A percentile compares a stretch with the other conserved stretches of the same genome.
phyloP scores from a whole-genome alignment of 176 grass and related monocot species.

The Cenchrus fungigraminus region DNA sequence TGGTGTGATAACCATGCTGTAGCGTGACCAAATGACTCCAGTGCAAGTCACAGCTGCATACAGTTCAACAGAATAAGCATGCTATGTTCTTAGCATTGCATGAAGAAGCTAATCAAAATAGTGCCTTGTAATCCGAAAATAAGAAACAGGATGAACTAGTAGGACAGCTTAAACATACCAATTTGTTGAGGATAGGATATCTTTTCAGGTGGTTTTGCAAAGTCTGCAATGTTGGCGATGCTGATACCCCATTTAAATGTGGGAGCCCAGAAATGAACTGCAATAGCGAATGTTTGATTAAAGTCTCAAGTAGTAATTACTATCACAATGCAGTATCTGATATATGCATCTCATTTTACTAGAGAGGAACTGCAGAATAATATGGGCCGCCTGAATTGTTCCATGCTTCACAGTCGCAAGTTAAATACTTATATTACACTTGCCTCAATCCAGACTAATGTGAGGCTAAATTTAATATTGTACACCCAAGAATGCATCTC shows the following conservation, averaged over 20 bases:
- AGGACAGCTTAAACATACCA: conserved; percentile 51
- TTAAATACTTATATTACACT: conserved; percentile 9
- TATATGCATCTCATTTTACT: conserved; percentile 21
- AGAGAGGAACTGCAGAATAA: background rate
- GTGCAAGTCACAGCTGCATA: conserved; percentile 72
- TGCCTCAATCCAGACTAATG: background rate
- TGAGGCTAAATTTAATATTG: background rate
- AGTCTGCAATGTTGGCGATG: conserved; percentile 92
- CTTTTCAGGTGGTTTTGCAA: conserved; percentile 89
- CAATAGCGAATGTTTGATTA: conserved; percentile 20
- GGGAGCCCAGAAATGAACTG: conserved; percentile 94
- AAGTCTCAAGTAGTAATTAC: background rate
- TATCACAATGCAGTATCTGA: conserved; percentile 7
- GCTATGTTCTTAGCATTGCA: conserved; percentile 1
- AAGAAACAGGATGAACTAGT: conserved; percentile 3
- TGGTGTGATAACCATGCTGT: conserved; percentile 71
- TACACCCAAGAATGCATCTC: background rate
- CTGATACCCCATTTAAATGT: conserved; percentile 99
- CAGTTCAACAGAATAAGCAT: conserved; percentile 17
- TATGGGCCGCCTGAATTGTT: background rate
- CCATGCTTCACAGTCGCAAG: background rate
- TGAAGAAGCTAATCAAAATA: background rate
- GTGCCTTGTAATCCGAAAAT: background rate
- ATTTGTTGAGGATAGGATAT: conserved; percentile 94
- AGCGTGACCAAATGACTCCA: conserved; percentile 70